A percentile compares a stretch with the other conserved stretches of the same genome.
Evolutionary conservation across 140 eudicot genomes (phyloP).

Genomic region (Oenanthe javanica): DNA sequence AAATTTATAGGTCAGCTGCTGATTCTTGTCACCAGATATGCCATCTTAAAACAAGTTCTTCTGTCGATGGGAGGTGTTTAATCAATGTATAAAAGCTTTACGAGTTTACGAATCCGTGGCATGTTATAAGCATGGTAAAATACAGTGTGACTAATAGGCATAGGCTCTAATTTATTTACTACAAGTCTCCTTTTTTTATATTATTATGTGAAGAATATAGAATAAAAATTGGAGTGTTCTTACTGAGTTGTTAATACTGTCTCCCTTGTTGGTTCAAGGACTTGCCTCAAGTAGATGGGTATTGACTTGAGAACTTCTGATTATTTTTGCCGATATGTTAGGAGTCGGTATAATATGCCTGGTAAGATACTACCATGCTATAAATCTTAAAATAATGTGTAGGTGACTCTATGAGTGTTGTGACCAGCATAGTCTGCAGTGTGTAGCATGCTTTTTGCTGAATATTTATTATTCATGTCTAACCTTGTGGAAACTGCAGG

Average conservation of each 20-base stretch:
- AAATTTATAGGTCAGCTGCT: not conserved
- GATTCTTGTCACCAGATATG: not conserved
- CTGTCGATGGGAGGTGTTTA: not conserved
- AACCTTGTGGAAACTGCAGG: constrained; percentile 37
- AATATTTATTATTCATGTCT: not conserved
- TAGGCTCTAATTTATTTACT: not conserved
- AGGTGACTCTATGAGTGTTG: not conserved
- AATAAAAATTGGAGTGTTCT: not conserved
- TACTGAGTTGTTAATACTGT: not conserved
- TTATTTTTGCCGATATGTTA: not conserved
- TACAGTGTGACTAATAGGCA: not conserved
- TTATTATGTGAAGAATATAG: not conserved
- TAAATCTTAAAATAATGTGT: not conserved
- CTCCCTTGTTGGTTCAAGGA: not conserved
- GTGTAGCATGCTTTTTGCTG: not conserved
- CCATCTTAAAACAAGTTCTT: not conserved
- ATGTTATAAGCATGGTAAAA: not conserved
- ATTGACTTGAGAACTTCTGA: not conserved
- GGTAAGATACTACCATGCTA: constrained; percentile 2
- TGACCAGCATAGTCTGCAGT: not conserved
- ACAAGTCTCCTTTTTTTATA: not conserved
- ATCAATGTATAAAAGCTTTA: not conserved
- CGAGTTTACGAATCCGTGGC: not conserved
- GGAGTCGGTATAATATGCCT: not conserved
- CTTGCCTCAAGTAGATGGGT: not conserved